These are phyloP conservation scores for Coccinonectria pachysandricola DNA, from an alignment of 2,329 filamentous ascomycete genomes.

Conservation along the genomic window DNA sequence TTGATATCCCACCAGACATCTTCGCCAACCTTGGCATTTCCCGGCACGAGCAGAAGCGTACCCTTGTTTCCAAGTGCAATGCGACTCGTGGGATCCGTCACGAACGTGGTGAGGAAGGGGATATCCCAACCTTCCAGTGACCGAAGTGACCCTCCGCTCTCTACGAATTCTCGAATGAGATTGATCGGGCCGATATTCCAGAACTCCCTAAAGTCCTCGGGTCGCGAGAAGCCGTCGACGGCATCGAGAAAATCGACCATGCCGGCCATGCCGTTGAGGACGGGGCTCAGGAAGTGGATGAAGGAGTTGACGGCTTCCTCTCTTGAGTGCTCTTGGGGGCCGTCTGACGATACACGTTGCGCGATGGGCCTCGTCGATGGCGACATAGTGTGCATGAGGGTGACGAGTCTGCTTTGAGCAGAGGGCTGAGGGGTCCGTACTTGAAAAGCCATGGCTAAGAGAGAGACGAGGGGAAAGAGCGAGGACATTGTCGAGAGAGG, in stretches of 20 bases:
- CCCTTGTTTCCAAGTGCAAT: conserved; percentile 18
- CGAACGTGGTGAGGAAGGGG: conserved; percentile 17
- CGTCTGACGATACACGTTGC: conserved; percentile 2
- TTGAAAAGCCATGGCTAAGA: conserved; percentile 24
- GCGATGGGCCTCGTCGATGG: conserved; percentile 9
- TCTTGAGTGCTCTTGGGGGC: conserved; percentile 10
- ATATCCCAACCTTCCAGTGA: conserved; percentile 17
- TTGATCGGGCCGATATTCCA: conserved; percentile 25
- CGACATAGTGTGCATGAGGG: conserved; percentile 24
- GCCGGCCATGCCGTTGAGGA: conserved; percentile 26
- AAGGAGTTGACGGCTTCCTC: conserved; percentile 23
- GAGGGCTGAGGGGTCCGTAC: conserved; percentile 16
- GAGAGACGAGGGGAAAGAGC: conserved; percentile 23
- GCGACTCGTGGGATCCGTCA: conserved; percentile 15
- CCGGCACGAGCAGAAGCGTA: conserved; percentile 18
- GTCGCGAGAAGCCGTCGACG: conserved; percentile 21
- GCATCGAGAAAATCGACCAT: conserved; percentile 22
- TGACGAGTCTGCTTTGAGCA: conserved; percentile 21
- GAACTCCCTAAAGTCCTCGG: conserved; percentile 25
- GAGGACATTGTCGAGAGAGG: conserved; percentile 21
- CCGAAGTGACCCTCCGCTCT: conserved; percentile 15
- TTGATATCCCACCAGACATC: conserved; percentile 16
- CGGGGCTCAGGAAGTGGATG: conserved; percentile 20
- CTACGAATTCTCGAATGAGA: conserved; percentile 23
- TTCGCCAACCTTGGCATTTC: conserved; percentile 18